Base-by-base conservation (phyloP, 257 asterid species). In the Nicotiana attenuata region DNA sequence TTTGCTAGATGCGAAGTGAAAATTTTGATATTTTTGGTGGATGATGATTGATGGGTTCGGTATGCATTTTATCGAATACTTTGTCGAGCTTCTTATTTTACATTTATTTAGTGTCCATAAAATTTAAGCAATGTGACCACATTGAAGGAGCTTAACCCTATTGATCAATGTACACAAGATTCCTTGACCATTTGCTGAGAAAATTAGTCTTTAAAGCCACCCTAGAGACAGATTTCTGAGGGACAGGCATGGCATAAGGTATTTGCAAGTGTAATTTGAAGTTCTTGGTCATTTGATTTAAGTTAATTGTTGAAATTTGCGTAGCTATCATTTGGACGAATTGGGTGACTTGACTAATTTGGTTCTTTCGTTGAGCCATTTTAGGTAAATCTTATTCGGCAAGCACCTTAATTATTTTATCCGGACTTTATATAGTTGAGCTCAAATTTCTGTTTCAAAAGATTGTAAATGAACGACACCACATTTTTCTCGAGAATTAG, bases 1-100 rank as follows among this genome's bases (percentile, higher is more conserved):
- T 55, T 75, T 84, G 80, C 50, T 75, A 83, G 29, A 66, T 66
- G 20, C 41, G 61, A 28, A 26, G 45, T 69, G 56, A 41, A 69
- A 41, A 20, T 69, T 41, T 31, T 69, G 14, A 41, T 38, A 19
- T 38, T 60, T 7, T 63, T 67, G 31, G 52, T 38, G n/a, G 26
- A 41, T 69, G 56, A 20, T 38, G 47, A 38, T 7, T 38, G 47
- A 7, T 8, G 50, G 10, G 50, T 41, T 41, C 50, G 13, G 50
- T 41, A 2, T 41, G 50, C 50, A 41, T 41, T 69, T 20, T 71
- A 38, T 38, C 52, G 77, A 53, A 17, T 53, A 53, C 60, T 53
- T 53, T 53, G 19, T 53, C 19, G n/a, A 38, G 31, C 77, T 38
- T 68, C 56, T 69, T 35, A 20, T 41, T 26, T 60, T 60, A 28